These are phyloP conservation scores for Camellia oleifera DNA, from an alignment of 179 eudicot genomes.

Conservation along the genomic window DNA sequence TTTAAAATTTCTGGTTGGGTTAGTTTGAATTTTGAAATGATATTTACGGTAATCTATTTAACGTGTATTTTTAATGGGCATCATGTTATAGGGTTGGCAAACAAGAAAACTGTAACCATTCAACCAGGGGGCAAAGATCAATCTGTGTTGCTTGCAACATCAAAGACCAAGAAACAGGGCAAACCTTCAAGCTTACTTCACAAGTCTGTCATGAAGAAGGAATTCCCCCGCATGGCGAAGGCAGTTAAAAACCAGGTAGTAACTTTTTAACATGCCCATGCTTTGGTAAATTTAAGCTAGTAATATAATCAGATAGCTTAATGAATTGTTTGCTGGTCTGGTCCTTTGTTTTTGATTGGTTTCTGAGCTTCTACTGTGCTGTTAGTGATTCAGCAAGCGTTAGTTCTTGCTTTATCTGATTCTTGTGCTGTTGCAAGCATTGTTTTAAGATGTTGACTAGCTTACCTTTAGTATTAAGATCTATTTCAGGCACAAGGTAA, in stretches of 20 bases:
- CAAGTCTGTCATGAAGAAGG: constrained; percentile 88
- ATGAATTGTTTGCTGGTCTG: neutral
- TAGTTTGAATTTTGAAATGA: neutral
- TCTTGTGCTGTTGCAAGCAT: neutral
- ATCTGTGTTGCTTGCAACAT: constrained; percentile 63
- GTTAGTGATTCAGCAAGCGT: too few relatives aligned
- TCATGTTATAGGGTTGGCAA: constrained; percentile 60
- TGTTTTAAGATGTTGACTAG: neutral
- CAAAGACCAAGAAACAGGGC: constrained; percentile 81
- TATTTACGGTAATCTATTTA: neutral
- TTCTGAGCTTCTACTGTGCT: too few relatives aligned
- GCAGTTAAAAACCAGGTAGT: constrained; percentile 82
- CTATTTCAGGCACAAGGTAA: too few relatives aligned
- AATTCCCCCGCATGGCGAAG: constrained; percentile 75
- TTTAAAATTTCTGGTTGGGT: neutral
- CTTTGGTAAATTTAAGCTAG: neutral
- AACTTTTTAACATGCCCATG: neutral
- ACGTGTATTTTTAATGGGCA: neutral
- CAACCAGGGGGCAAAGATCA: constrained; percentile 79
- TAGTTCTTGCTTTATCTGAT: neutral
- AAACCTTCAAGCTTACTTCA: constrained; percentile 61
- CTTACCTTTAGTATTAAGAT: neutral
- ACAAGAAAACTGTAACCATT: constrained; percentile 84
- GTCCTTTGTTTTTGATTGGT: neutral
- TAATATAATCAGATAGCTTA: neutral